phyloP scores from a whole-genome alignment of 495 filamentous ascomycete species.

The Penicillium silybi region DNA sequence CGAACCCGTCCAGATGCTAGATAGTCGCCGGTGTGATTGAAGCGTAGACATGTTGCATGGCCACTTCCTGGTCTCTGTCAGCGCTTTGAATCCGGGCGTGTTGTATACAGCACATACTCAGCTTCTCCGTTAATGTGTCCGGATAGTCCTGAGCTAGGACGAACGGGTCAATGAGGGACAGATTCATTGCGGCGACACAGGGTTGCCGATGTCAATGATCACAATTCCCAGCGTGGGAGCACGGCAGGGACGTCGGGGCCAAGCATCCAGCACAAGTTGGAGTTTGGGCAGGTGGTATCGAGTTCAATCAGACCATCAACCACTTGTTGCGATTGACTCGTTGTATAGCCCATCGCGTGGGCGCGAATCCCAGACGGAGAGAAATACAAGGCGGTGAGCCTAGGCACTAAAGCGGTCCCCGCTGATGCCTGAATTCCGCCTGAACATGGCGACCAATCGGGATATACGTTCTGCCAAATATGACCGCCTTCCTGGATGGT shows the following conservation, averaged over 20 bases:
- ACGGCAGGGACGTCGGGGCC: constrained; percentile 25
- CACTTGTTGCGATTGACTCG: background rate
- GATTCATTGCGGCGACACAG: constrained; percentile 57
- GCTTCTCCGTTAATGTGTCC: constrained; percentile 77
- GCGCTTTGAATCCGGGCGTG: background rate
- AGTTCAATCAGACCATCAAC: background rate
- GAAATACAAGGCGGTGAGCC: constrained; percentile 11
- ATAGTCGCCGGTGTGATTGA: constrained; percentile 90
- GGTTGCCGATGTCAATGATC: constrained; percentile 4
- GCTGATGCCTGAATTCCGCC: constrained; percentile 1
- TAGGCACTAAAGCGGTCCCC: background rate
- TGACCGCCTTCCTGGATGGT: background rate
- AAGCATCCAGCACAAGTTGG: constrained; percentile 28
- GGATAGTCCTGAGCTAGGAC: constrained; percentile 93
- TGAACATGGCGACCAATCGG: background rate
- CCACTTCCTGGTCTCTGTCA: constrained; percentile 47
- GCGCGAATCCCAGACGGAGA: constrained; percentile 6
- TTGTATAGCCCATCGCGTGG: constrained; percentile 6
- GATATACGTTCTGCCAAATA: background rate
- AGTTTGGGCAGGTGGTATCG: background rate
- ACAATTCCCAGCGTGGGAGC: constrained; percentile 21
- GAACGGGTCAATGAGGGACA: constrained; percentile 74
- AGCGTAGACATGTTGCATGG: constrained; percentile 70
- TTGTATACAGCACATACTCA: constrained; percentile 51
- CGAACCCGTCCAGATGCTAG: constrained; percentile 83